Conservation (phyloP, 2,329 filamentous ascomycete species). For the Fusarium chlamydosporum region DNA sequence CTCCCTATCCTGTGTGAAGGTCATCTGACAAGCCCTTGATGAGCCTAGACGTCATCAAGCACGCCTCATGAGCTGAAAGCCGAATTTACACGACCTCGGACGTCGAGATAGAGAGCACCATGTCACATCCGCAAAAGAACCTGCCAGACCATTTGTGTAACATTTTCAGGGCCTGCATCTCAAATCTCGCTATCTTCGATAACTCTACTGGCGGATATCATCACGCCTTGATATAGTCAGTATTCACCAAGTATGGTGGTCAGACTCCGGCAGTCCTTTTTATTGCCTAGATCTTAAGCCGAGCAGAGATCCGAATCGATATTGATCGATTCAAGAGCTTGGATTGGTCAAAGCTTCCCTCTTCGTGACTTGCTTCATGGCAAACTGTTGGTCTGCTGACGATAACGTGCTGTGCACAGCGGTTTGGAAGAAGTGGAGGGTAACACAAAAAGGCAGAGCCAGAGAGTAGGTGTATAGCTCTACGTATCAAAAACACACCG, state of each 20-base stretch:
- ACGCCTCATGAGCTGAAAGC: slow-evolving; percentile 1
- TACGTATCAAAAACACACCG: slow-evolving; percentile 26
- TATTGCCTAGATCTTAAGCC: slow-evolving; percentile 23
- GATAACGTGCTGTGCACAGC: slow-evolving; percentile 28
- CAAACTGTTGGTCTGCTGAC: slow-evolving; percentile 11
- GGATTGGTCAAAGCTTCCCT: slow-evolving; percentile 16
- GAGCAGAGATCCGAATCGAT: slow-evolving; percentile 27
- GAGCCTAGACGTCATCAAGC: slow-evolving; percentile 23
- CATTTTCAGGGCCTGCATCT: slow-evolving; percentile 3
- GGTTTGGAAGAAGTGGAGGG: slow-evolving; percentile 28
- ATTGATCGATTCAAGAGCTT: slow-evolving; percentile 13
- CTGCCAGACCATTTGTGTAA: slow-evolving; percentile 27
- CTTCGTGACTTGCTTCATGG: slow-evolving; percentile 6
- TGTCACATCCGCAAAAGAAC: slow-evolving; percentile 5
- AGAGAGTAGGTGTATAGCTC: slow-evolving; percentile 15
- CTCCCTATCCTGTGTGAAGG: slow-evolving; percentile 6
- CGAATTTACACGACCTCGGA: slow-evolving; percentile 12
- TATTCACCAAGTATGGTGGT: slow-evolving; percentile 20
- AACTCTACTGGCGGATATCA: slow-evolving; percentile 9
- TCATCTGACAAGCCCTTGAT: slow-evolving; percentile 37
- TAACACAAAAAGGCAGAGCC: slow-evolving; percentile 40
- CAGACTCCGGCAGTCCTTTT: slow-evolving; percentile 25
- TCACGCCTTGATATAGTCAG: background rate
- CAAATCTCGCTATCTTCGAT: slow-evolving; percentile 16
- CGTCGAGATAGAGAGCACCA: slow-evolving; percentile 10